Base-by-base conservation (phyloP, 2,329 filamentous ascomycete genomes). In the Geosmithia flava region DNA sequence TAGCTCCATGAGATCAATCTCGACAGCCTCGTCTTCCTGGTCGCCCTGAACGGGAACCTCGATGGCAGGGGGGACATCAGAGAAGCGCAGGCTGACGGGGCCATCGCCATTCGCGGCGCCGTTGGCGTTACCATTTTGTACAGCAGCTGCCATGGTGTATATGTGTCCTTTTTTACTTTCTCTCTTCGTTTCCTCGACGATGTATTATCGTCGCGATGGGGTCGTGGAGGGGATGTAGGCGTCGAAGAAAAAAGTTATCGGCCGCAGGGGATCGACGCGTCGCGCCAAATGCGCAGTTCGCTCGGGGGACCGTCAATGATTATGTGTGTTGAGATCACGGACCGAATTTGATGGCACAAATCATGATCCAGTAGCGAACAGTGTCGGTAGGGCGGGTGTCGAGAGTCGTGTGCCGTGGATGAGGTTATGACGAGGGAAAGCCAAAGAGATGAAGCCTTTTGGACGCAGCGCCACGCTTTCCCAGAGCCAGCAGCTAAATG, bases 1-100 rank as follows among this genome's bases (percentile, higher is more conserved):
- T 40, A 96, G 81, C 54, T 91, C 87, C 61, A 90, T 85, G 48
- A 97, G 80, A 61, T 94, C 87, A 59, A 98, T 87, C 69, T 97
- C 93, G 64, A 98, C 93, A 47, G 78, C 80, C 59, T 89, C 79
- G 54, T 83, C 80, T 56, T 82, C 80, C 53, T 76, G 71, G 57
- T 81, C 79, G 52, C 73, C 74, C 54, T 80, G 76, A 8, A 83
- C 78, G 16, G 80, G 80, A 51, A 84, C 79, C 56, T 83, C 80
- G 61, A 84, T 81, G 45, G 78, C 75, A 16, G 74, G 69, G 47
- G 80, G 79, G 52, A 84, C 81, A 54, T 83, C 76, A 51, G 76
- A 74, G 60, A 83, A 84, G 54, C 80, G 76, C 55, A 69, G 72
- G 67, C 73, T 76, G 51, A 64, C 64, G 13, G 69, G 68, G 20